Base-by-base conservation (phyloP, 1,284 basidiomycete genomes). In the Tilletia horrida region DNA sequence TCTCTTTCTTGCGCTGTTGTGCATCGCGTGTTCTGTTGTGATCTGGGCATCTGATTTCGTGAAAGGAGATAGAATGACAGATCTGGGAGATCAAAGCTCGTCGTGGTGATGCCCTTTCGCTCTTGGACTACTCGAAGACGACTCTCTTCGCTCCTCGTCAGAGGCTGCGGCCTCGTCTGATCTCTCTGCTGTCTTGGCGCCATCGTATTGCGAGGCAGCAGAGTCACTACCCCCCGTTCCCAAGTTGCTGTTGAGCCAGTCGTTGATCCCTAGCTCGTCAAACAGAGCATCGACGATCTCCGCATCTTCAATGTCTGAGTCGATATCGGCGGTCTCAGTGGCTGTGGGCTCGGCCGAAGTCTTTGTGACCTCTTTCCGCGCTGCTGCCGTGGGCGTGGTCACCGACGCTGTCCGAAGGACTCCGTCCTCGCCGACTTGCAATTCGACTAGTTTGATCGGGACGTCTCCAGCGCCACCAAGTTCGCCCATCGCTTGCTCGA, bases 221-320 rank as follows among this genome's bases (percentile, higher is more conserved):
- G 35, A 40, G 35, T 40, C 35, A 11, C 35, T 11, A 11, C 6
- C 4, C 35, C 35, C 35, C 4, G 35, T 4, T 6, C 55, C 55
- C 11, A 59, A 18, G 14, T 25, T 29, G 31, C 55, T 29, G 14
- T 59, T 18, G 27, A 59, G 23, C 55, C 55, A 59, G 7, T 59
- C 55, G 55, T 25, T 29, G 27, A 59, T 25, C 11, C 55, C 55
- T 4, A 59, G 31, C 21, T 35, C 55, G 55, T 59, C 55, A 35
- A 59, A 18, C 2, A 59, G 55, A 25, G 27, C 55, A 59, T 59
- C 55, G 55, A 59, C 55, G 11, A 59, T 59, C 55, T 59, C 55
- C 3, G 23, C 55, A 25, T 40, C 55, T 35, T 25, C 27, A 18
- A 31, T 9, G 9, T 31, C 55, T 29, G 13, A 25, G 6, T 25